Evolutionary conservation across 1,139 yeast genomes (phyloP).

Genomic region (Taphrina wiesneri): DNA sequence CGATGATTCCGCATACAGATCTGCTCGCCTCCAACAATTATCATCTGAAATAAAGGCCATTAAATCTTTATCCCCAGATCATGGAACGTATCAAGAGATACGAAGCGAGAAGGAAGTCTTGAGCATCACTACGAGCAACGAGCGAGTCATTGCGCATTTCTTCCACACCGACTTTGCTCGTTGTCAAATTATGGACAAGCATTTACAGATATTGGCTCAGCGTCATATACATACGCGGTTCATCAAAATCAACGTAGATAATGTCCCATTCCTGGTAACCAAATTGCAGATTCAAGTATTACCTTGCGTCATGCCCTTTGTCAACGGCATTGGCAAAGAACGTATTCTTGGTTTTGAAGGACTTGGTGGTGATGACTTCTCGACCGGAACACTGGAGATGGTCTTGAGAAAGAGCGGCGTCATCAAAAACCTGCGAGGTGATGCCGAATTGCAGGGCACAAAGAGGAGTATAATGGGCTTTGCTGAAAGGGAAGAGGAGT

Average conservation of each 20-base stretch:
- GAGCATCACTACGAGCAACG: conserved; percentile 52
- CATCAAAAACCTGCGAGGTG: conserved; percentile 21
- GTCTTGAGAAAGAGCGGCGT: conserved; percentile 41
- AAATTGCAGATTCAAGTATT: conserved; percentile 64
- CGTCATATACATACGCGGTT: conserved; percentile 61
- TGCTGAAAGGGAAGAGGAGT: conserved; percentile 28
- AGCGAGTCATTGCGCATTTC: conserved; percentile 62
- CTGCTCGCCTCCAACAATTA: conserved; percentile 64
- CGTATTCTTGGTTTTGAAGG: conserved; percentile 69
- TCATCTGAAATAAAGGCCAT: conserved; percentile 51
- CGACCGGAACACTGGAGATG: conserved; percentile 53
- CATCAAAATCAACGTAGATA: conserved; percentile 59
- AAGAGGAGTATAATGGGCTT: conserved; percentile 22
- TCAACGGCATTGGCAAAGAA: conserved; percentile 58
- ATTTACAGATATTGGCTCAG: conserved; percentile 54
- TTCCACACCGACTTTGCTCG: conserved; percentile 61
- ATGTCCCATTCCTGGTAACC: conserved; percentile 70
- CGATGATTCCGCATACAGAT: conserved; percentile 68
- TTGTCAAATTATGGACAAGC: conserved; percentile 61
- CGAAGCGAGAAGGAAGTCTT: conserved; percentile 60
- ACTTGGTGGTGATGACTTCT: conserved; percentile 52
- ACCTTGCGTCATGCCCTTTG: conserved; percentile 70
- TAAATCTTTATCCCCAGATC: conserved; percentile 48
- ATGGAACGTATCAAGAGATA: conserved; percentile 51
- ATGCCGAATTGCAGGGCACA: conserved; percentile 1